A percentile compares a stretch with the other conserved stretches of the same genome.
phyloP scores from a whole-genome alignment of 306 rosid species.

The Fagus crenata region DNA sequence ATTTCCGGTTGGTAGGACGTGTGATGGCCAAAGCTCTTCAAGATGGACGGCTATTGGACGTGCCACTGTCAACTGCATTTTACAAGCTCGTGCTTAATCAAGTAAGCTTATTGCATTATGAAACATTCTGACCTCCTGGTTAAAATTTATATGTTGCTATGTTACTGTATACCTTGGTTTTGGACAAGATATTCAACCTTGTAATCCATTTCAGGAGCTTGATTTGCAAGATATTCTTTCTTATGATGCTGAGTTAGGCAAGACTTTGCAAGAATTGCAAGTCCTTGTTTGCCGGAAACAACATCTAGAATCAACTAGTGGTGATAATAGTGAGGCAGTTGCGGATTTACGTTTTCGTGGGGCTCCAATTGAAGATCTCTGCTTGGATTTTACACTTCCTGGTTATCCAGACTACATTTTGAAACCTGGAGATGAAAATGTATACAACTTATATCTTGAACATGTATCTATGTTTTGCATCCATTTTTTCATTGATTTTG shows the following conservation, averaged over 20 bases:
- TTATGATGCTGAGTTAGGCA: constrained; percentile 87
- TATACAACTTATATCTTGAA: constrained; percentile 33
- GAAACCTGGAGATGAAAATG: constrained; percentile 84
- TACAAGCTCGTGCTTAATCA: constrained; percentile 89
- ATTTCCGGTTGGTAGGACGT: constrained; percentile 91
- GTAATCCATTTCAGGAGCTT: constrained; percentile 67
- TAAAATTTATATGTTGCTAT: background rate
- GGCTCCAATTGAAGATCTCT: constrained; percentile 79
- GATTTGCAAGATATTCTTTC: constrained; percentile 90
- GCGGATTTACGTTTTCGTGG: constrained; percentile 60
- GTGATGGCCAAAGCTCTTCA: constrained; percentile 97
- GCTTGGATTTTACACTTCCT: constrained; percentile 85
- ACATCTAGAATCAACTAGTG: constrained; percentile 51
- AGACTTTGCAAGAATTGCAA: constrained; percentile 81
- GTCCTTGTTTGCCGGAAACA: constrained; percentile 75
- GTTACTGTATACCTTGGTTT: background rate
- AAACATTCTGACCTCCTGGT: background rate
- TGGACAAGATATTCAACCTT: constrained; percentile 10
- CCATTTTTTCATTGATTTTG: background rate
- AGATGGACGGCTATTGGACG: constrained; percentile 93
- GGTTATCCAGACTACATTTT: constrained; percentile 83
- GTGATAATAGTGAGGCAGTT: constrained; percentile 37
- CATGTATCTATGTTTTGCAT: background rate
- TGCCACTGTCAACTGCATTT: constrained; percentile 84
- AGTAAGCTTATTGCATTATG: constrained; percentile 49